Conservation (phyloP, 2,329 filamentous ascomycete species). For the Botrytis paeoniae region DNA sequence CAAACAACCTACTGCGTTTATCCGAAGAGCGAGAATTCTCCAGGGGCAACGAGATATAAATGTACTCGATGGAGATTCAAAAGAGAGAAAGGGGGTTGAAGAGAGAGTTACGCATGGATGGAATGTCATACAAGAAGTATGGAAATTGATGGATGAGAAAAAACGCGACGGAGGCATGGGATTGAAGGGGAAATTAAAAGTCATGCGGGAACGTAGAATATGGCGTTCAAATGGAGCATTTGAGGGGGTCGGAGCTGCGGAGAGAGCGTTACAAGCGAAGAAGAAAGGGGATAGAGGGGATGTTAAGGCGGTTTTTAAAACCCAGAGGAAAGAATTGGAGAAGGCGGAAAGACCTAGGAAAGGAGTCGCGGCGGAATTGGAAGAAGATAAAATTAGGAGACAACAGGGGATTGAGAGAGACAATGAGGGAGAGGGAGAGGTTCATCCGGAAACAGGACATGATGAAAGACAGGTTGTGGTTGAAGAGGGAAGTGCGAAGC, state of each 20-base stretch:
- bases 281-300: slow-evolving; percentile 39
- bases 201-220: slow-evolving; percentile 42
- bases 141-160: slow-evolving; percentile 40
- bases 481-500: background rate
- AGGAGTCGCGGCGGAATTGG: background rate
- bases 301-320: slow-evolving; percentile 49
- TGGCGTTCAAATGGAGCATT: slow-evolving; percentile 43
- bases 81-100: slow-evolving; percentile 34
- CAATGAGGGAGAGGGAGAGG: background rate
- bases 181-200: slow-evolving; percentile 37
- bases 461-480: slow-evolving; percentile 5
- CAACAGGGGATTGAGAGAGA: background rate
- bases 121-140: slow-evolving; percentile 43
- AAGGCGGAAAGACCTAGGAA: slow-evolving; percentile 40
- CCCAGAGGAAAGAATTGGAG: slow-evolving; percentile 47
- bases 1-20: slow-evolving; percentile 50
- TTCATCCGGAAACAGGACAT: background rate
- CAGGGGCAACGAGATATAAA: slow-evolving; percentile 52
- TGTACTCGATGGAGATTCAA: slow-evolving; percentile 39
- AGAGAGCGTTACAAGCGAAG: slow-evolving; percentile 46
- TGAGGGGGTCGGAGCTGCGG: slow-evolving; percentile 48
- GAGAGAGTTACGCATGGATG: slow-evolving; percentile 40
- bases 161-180: slow-evolving; percentile 17
- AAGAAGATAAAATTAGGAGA: background rate
- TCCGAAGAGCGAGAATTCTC: slow-evolving; percentile 56